These are phyloP conservation scores for Podaxis sp. DNA, from an alignment of 768 basidiomycete species.

Conservation along the genomic window DNA sequence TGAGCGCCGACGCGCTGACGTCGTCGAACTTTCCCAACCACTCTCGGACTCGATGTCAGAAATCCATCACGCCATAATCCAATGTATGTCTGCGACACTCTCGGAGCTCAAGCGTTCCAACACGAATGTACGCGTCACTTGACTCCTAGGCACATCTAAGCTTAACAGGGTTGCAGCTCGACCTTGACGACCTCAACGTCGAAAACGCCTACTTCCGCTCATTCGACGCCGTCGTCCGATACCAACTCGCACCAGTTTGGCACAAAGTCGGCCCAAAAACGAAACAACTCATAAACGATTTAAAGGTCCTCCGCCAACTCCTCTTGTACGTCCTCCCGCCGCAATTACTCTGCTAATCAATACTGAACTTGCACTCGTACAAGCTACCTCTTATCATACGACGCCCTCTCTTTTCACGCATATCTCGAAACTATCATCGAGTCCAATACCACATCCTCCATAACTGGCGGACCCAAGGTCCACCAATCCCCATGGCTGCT, in stretches of 20 bases:
- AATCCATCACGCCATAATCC: slow-evolving; percentile 88
- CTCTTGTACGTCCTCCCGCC: slow-evolving; percentile 55
- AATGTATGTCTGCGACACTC: slow-evolving; percentile 91
- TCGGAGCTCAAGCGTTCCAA: slow-evolving; percentile 89
- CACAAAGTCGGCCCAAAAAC: slow-evolving; percentile 94
- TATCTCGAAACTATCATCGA: slow-evolving; percentile 88
- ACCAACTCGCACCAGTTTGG: slow-evolving; percentile 92
- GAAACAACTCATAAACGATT: slow-evolving; percentile 86
- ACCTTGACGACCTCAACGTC: slow-evolving; percentile 89
- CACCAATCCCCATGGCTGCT: slow-evolving; percentile 89
- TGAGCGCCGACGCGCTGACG: slow-evolving; percentile 83
- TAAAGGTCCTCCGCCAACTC: slow-evolving; percentile 80
- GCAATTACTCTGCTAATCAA: neutral
- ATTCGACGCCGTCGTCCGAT: slow-evolving; percentile 86
- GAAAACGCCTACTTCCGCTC: slow-evolving; percentile 94
- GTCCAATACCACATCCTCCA: slow-evolving; percentile 43
- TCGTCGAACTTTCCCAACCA: slow-evolving; percentile 86
- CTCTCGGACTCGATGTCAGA: slow-evolving; percentile 87
- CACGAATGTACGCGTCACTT: slow-evolving; percentile 45
- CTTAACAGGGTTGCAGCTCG: slow-evolving; percentile 56
- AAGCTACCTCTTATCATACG: slow-evolving; percentile 88
- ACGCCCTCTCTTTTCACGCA: slow-evolving; percentile 85
- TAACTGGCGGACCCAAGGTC: slow-evolving; percentile 52
- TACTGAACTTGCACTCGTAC: neutral
- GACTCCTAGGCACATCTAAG: neutral